These are phyloP conservation scores for Dryas integrifolia DNA, from an alignment of 331 rosid species.

Conservation along the genomic window DNA sequence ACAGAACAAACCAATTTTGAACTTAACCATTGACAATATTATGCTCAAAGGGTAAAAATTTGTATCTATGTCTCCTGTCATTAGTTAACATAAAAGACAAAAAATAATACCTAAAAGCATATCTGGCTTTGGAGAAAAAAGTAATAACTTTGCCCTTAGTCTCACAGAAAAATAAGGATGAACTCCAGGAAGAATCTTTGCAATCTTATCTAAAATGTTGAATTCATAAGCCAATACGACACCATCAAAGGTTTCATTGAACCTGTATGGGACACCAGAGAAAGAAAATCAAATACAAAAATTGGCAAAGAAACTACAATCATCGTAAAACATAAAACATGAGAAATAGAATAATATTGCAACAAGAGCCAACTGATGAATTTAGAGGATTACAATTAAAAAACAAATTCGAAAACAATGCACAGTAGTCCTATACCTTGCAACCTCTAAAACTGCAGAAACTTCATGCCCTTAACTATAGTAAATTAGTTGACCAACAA, in stretches of 20 bases:
- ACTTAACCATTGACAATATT: too few species aligned
- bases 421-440: neutral
- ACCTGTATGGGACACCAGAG: conserved; percentile 40
- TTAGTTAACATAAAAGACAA: neutral
- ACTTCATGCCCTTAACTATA: neutral
- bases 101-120: conserved; percentile 43
- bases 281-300: conserved; percentile 1
- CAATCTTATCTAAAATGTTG: conserved; percentile 40
- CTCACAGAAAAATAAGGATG: conserved; percentile 39
- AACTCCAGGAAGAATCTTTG: conserved; percentile 55
- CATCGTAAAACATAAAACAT: neutral
- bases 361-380: neutral
- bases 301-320: neutral
- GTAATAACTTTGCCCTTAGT: conserved; percentile 15
- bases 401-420: neutral
- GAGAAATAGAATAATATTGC: neutral
- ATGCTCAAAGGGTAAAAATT: neutral
- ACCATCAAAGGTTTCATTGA: conserved; percentile 65
- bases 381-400: neutral
- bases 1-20: neutral
- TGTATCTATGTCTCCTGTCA: neutral
- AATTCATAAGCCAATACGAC: conserved; percentile 77
- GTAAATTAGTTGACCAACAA: neutral
- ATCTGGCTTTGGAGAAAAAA: conserved; percentile 40
- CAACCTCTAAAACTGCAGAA: neutral